Percentiles rank a stretch among this genome's conserved stretches.
Evolutionary conservation across 805 yeast genomes (phyloP).

Genomic region (Candida ficus): DNA sequence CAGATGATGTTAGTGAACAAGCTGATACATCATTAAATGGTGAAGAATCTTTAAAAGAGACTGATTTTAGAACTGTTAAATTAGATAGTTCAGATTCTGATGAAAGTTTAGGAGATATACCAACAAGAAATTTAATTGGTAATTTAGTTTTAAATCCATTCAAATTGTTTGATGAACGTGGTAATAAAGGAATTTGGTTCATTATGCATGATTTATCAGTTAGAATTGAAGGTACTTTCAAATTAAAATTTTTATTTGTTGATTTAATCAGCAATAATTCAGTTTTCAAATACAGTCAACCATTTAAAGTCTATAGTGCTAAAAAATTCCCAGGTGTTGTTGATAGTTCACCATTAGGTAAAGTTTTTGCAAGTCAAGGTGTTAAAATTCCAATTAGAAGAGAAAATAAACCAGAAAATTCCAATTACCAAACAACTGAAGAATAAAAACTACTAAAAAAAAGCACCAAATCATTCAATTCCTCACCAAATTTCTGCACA

Average conservation of each 20-base stretch:
- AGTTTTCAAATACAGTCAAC: slow-evolving; percentile 25
- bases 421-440: background rate
- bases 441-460: background rate
- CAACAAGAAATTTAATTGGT: slow-evolving; percentile 36
- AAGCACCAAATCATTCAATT: too few relatives aligned
- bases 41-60: too few relatives aligned
- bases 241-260: slow-evolving; percentile 31
- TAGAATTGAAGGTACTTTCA: slow-evolving; percentile 38
- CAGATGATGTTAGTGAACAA: background rate
- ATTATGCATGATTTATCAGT: slow-evolving; percentile 37
- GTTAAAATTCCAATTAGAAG: slow-evolving; percentile 37
- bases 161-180: slow-evolving; percentile 32
- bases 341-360: slow-evolving; percentile 34
- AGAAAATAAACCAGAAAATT: slow-evolving; percentile 17
- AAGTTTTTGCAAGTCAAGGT: slow-evolving; percentile 39
- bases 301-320: slow-evolving; percentile 36
- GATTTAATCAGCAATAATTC: slow-evolving; percentile 23
- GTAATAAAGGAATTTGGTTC: slow-evolving; percentile 37
- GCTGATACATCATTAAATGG: too few relatives aligned
- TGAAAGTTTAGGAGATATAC: slow-evolving; percentile 17
- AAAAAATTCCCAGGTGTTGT: slow-evolving; percentile 42
- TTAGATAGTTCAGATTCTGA: slow-evolving; percentile 8
- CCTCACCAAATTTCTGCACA: too few relatives aligned
- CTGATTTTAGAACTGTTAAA: too few relatives aligned
- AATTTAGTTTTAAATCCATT: slow-evolving; percentile 34